phyloP scores from a whole-genome alignment of 2,329 filamentous ascomycete genomes.

The Cordyceps farinosa region DNA sequence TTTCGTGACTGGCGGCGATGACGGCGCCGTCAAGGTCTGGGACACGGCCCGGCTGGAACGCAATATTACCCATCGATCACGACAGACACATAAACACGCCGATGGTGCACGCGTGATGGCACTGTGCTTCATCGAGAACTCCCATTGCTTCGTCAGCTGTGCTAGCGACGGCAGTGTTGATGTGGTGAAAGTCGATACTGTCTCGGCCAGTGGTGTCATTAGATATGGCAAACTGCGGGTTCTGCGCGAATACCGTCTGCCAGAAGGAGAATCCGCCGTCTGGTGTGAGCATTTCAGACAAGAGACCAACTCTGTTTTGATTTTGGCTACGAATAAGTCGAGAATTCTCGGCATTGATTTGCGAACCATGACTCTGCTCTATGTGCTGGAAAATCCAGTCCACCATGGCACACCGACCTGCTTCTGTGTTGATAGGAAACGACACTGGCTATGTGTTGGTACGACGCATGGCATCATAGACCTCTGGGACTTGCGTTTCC shows the following conservation, averaged over 20 bases:
- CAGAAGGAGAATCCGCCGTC: conserved; percentile 69
- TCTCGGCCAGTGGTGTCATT: conserved; percentile 45
- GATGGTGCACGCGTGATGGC: conserved; percentile 70
- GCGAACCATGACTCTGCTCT: conserved; percentile 78
- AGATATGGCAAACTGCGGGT: conserved; percentile 76
- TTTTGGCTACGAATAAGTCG: conserved; percentile 83
- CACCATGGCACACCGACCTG: conserved; percentile 90
- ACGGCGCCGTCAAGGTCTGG: conserved; percentile 90
- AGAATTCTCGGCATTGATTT: conserved; percentile 82
- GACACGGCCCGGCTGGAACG: conserved; percentile 85
- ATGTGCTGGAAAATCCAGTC: conserved; percentile 77
- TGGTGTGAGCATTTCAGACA: conserved; percentile 91
- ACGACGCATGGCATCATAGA: conserved; percentile 91
- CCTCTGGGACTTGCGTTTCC: conserved; percentile 96
- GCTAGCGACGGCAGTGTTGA: conserved; percentile 87
- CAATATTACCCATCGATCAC: conserved; percentile 82
- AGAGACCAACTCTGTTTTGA: conserved; percentile 74
- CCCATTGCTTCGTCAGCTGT: conserved; percentile 88
- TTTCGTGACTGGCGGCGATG: conserved; percentile 90
- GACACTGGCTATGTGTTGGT: conserved; percentile 86
- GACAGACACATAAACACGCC: conserved; percentile 78
- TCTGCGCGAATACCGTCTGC: conserved; percentile 77
- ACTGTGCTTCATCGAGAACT: conserved; percentile 88
- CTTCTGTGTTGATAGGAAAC: conserved; percentile 81
- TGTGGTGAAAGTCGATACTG: conserved; percentile 73